phyloP scores from a whole-genome alignment of 139 green algal genomes.

The Picocystis salinarum region DNA sequence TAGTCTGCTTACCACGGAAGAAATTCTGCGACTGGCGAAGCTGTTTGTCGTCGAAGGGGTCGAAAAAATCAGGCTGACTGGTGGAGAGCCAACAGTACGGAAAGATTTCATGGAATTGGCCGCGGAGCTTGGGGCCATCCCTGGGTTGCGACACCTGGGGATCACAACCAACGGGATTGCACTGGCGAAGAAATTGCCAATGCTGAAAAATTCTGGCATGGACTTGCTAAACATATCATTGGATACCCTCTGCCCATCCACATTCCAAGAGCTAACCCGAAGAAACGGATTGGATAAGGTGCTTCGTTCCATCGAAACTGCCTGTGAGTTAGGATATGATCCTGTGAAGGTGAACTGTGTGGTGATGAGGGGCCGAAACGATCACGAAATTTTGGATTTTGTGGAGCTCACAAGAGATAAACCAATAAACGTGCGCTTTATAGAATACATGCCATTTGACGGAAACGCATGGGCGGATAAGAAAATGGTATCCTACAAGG shows the following conservation, averaged over 20 bases:
- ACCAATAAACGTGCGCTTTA: conserved; percentile 95
- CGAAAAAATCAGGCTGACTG: conserved; percentile 85
- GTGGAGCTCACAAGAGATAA: conserved; percentile 58
- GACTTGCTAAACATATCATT: conserved; percentile 78
- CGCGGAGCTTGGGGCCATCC: conserved; percentile 15
- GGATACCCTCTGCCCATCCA: conserved; percentile 68
- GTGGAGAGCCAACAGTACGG: conserved; percentile 87
- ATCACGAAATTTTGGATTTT: conserved; percentile 91
- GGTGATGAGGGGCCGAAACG: conserved; percentile 89
- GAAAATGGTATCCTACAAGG: conserved; percentile 38
- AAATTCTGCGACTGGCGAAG: conserved; percentile 37
- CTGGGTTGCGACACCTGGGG: conserved; percentile 43
- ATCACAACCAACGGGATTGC: conserved; percentile 91
- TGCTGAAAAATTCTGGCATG: conserved; percentile 38
- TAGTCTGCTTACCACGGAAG: conserved; percentile 44
- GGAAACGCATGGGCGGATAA: conserved; percentile 76
- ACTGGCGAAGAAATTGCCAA: conserved; percentile 44
- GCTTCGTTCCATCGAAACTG: conserved; percentile 47
- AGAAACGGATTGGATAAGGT: conserved; percentile 56
- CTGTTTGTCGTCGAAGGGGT: conserved; percentile 71
- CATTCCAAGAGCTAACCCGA: conserved; percentile 76
- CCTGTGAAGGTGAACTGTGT: conserved; percentile 88
- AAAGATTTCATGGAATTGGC: conserved; percentile 59
- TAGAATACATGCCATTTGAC: conserved; percentile 99
- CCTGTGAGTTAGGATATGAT: conserved; percentile 53